Evolutionary conservation across 1,284 basidiomycete species (phyloP), one percentile per base, ranked within the genome.

Genomic region (Ceratorhiza oryzae-sativae): DNA sequence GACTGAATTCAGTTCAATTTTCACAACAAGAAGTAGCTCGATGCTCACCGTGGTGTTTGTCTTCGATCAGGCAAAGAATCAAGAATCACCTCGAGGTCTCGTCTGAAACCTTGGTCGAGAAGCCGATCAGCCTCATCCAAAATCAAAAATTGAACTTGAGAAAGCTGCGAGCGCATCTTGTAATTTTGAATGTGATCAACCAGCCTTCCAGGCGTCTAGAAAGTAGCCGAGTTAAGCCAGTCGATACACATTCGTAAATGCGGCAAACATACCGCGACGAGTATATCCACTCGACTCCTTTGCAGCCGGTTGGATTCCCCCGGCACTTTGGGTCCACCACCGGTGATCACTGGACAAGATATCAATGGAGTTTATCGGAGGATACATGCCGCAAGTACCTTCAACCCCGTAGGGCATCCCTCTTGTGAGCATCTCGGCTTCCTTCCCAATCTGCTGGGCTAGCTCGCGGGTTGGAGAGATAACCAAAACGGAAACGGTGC

Each of bases 71-170:
- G 93, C 20, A 98, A 83, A 75, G 85, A 84, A 2, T 83, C 77
- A 39, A 87, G 82, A 77, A 98, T 95, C 0, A 85, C 86, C 46
- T 94, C 87, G 51, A 99, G 89, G 76, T 97, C 95, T 53, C 92
- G 88, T 9, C 92, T 87, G 87, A 99, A 99, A 76, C 97, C 97
- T 91, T 98, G 93, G 76, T 98, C 95, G 51, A 99, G 85, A 12
- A 98, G 85, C 0, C 94, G 97, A 80, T 99, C 97, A 10, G 95
- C 95, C 81, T 98, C 97, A 78, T 99, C 97, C 71, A 99, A 84
- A 73, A 98, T 85, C 72, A 98, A 85, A 77, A 80, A 78, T 13
- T 77, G 77, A 73, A 79, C 74, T 23, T 76, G 73, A 53, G 73
- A 63, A 27, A 84, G 75, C 13, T 80, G 77, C 2, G 73, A 46